phyloP scores from a whole-genome alignment of 805 yeast genomes.

The Candida jianshihensis region DNA sequence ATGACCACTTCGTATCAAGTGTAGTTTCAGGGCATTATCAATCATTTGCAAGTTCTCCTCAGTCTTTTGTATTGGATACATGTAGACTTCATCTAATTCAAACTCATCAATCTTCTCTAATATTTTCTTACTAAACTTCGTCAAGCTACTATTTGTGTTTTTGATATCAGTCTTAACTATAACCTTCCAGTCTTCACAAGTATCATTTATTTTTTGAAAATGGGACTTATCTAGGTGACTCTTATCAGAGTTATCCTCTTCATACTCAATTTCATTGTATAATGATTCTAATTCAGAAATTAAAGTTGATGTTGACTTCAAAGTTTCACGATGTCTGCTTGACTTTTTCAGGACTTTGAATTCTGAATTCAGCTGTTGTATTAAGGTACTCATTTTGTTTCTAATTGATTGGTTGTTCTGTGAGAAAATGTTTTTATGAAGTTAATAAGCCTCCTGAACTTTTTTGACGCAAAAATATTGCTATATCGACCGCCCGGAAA shows the following conservation, averaged over 20 bases:
- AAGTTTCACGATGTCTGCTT: not conserved
- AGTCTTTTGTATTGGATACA: slow-evolving; percentile 24
- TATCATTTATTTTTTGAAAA: not conserved
- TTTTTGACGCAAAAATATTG: not conserved
- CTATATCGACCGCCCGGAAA: no score
- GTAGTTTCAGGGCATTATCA: slow-evolving; percentile 37
- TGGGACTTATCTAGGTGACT: not conserved
- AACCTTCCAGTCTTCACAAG: slow-evolving; percentile 23
- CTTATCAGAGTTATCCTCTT: not conserved
- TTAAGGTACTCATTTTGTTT: not conserved
- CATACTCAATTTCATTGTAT: not conserved
- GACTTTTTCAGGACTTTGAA: not conserved
- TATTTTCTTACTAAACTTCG: slow-evolving; percentile 22
- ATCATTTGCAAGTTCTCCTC: slow-evolving; percentile 20
- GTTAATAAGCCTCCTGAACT: no score
- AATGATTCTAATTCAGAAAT: slow-evolving; percentile 1
- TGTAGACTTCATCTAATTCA: slow-evolving; percentile 27
- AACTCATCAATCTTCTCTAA: slow-evolving; percentile 25
- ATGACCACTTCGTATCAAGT: slow-evolving; percentile 42
- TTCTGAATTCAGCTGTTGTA: slow-evolving; percentile 1
- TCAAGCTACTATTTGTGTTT: slow-evolving; percentile 18
- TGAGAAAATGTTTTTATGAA: no score
- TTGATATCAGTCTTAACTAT: slow-evolving; percentile 23
- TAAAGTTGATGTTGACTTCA: slow-evolving; percentile 2
- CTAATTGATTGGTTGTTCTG: not conserved